phyloP scores from a whole-genome alignment of 768 basidiomycete species.

The Sutorius australiensis region DNA sequence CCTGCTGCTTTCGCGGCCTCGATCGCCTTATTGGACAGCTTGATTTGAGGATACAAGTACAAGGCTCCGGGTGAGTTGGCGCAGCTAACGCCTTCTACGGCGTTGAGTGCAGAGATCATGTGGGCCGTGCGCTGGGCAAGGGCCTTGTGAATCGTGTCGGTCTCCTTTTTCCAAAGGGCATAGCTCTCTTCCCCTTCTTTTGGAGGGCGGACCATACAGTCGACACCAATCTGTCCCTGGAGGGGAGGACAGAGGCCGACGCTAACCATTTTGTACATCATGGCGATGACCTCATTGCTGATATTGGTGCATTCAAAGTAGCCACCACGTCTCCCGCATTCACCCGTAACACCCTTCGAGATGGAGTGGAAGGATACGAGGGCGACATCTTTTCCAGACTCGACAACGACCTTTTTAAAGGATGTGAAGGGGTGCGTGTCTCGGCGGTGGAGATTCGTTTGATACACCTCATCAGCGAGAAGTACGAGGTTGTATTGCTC shows the following conservation, averaged over 20 bases:
- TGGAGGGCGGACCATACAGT: constrained; percentile 91
- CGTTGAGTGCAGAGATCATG: constrained; percentile 79
- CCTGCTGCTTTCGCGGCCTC: constrained; percentile 67
- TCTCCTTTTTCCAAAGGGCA: constrained; percentile 78
- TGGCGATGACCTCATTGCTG: constrained; percentile 66
- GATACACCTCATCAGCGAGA: constrained; percentile 99
- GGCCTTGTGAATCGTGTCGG: constrained; percentile 69
- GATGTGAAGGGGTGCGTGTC: constrained; percentile 75
- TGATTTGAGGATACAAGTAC: constrained; percentile 87
- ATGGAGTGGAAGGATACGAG: constrained; percentile 97
- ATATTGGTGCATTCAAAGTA: constrained; percentile 94
- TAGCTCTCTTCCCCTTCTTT: constrained; percentile 72
- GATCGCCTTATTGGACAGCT: constrained; percentile 67
- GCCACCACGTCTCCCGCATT: constrained; percentile 95
- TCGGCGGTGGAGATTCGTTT: constrained; percentile 79
- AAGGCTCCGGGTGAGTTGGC: constrained; percentile 88
- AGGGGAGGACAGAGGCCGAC: constrained; percentile 89
- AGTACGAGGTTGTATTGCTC: constrained; percentile 83
- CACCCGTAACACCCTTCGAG: constrained; percentile 93
- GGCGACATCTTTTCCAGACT: constrained; percentile 58
- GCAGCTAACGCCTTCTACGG: constrained; percentile 84
- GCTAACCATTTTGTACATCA: constrained; percentile 95
- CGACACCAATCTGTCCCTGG: constrained; percentile 89
- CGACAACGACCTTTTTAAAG: constrained; percentile 86
- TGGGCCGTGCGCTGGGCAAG: constrained; percentile 63